Conservation (phyloP, 108 stramenopile species). For the Thalassiosira profunda region DNA sequence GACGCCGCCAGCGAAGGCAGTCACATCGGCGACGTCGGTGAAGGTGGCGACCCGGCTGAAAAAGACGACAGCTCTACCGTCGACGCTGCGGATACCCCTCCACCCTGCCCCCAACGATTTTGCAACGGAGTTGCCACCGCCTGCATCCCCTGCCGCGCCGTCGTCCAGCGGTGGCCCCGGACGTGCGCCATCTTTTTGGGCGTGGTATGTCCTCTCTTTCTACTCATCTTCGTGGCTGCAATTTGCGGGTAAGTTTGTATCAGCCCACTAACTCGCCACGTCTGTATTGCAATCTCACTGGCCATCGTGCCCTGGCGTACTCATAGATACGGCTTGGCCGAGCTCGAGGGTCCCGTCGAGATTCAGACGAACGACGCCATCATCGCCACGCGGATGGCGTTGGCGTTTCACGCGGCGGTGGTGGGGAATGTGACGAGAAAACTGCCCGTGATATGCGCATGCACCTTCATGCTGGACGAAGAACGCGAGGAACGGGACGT, state of each 20-base stretch:
- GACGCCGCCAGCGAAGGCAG: too few relatives aligned
- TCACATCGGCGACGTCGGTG: too few relatives aligned
- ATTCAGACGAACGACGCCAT: constrained; percentile 28
- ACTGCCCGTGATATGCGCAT: not conserved
- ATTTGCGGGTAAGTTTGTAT: too few relatives aligned
- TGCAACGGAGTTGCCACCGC: too few relatives aligned
- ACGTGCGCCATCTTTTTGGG: constrained; percentile 24
- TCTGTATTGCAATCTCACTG: too few relatives aligned
- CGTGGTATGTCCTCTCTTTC: constrained; percentile 29
- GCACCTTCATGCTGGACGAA: not conserved
- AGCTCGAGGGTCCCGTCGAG: constrained; percentile 25
- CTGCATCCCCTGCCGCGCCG: not conserved
- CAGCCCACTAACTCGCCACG: too few relatives aligned
- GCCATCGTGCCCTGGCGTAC: too few relatives aligned
- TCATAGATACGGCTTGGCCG: constrained; percentile 18
- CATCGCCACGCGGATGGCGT: constrained; percentile 13
- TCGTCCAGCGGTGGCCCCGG: constrained; percentile 23
- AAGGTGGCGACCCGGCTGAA: too few relatives aligned
- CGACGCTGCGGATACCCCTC: too few relatives aligned
- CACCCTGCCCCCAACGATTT: too few relatives aligned
- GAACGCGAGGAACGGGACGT: not conserved
- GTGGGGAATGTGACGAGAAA: not conserved
- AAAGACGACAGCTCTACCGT: too few relatives aligned
- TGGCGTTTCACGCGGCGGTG: not conserved
- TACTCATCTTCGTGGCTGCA: constrained; percentile 20